Conservation (phyloP, 495 filamentous ascomycete genomes). For the Penicillium ucsense region DNA sequence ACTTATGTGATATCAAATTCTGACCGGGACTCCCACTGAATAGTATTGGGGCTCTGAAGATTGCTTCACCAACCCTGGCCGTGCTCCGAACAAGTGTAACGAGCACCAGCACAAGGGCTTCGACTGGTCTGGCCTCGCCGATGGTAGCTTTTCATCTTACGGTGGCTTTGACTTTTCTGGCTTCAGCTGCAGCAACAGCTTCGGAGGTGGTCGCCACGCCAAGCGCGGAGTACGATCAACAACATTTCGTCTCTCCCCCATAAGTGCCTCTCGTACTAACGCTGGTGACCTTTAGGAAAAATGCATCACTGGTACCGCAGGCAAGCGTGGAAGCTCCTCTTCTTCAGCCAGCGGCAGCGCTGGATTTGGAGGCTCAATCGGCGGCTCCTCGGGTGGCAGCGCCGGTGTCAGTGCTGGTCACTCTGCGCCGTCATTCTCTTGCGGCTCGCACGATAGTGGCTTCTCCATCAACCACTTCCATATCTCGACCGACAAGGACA, state of each 20-base stretch:
- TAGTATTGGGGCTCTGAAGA: slow-evolving; percentile 48
- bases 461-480: slow-evolving; percentile 71
- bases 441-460: slow-evolving; percentile 36
- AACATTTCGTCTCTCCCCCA: too few relatives aligned
- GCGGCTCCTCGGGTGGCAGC: neutral
- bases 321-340: slow-evolving; percentile 3
- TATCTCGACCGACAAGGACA: slow-evolving; percentile 61
- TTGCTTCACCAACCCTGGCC: slow-evolving; percentile 57
- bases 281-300: slow-evolving; percentile 6
- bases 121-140: slow-evolving; percentile 53
- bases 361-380: neutral
- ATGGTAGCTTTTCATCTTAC: slow-evolving; percentile 58
- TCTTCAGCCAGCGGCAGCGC: slow-evolving; percentile 16
- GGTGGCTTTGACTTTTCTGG: slow-evolving; percentile 63
- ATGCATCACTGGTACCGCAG: slow-evolving; percentile 15
- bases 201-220: slow-evolving; percentile 38
- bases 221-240: slow-evolving; percentile 29
- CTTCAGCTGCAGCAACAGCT: slow-evolving; percentile 52
- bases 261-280: neutral
- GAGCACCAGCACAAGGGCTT: slow-evolving; percentile 56
- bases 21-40: too few relatives aligned
- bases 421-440: slow-evolving; percentile 49
- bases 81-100: slow-evolving; percentile 70
- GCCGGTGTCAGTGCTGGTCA: slow-evolving; percentile 2
- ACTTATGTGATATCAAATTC: neutral